Conservation (phyloP, 2,329 filamentous ascomycete species). For the Grosmannia huntii region DNA sequence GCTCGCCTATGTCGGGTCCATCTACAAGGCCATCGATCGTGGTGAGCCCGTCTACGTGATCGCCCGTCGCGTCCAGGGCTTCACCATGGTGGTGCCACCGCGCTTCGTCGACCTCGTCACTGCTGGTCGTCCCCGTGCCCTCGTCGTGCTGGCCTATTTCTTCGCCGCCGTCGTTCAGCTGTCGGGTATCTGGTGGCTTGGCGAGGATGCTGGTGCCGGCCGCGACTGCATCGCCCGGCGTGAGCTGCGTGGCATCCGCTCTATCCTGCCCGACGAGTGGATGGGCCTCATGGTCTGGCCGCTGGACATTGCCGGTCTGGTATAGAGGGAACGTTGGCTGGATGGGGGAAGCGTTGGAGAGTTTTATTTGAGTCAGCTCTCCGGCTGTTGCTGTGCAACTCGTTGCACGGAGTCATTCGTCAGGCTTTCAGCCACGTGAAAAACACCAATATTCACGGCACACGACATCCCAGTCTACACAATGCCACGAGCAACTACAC, state of each 20-base stretch:
- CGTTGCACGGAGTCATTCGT: too few species aligned
- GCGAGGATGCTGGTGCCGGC: conserved; percentile 5
- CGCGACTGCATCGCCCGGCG: conserved; percentile 12
- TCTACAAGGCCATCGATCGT: conserved; percentile 14
- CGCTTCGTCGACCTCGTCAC: conserved; percentile 14
- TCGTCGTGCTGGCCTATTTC: conserved; percentile 16
- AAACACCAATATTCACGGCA: too few species aligned
- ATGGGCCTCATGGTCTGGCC: conserved; percentile 14
- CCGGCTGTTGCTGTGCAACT: too few species aligned
- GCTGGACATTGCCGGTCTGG: conserved; percentile 11
- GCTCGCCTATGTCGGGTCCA: conserved; percentile 16
- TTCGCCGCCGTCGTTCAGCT: conserved; percentile 15
- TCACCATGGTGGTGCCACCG: conserved; percentile 15
- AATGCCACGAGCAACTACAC: too few species aligned
- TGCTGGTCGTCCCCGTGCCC: conserved; percentile 14
- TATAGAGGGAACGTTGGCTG: background rate
- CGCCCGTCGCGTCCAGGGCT: conserved; percentile 15
- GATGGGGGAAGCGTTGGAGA: too few species aligned
- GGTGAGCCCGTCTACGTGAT: conserved; percentile 20
- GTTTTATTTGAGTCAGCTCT: too few species aligned
- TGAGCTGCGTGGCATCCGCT: conserved; percentile 16
- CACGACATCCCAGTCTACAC: too few species aligned
- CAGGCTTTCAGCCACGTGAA: too few species aligned
- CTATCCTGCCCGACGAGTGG: conserved; percentile 13
- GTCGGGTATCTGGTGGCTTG: conserved; percentile 17